Evolutionary conservation across 148 eudicot species (phyloP).

Genomic region (Suaeda aralocaspica): DNA sequence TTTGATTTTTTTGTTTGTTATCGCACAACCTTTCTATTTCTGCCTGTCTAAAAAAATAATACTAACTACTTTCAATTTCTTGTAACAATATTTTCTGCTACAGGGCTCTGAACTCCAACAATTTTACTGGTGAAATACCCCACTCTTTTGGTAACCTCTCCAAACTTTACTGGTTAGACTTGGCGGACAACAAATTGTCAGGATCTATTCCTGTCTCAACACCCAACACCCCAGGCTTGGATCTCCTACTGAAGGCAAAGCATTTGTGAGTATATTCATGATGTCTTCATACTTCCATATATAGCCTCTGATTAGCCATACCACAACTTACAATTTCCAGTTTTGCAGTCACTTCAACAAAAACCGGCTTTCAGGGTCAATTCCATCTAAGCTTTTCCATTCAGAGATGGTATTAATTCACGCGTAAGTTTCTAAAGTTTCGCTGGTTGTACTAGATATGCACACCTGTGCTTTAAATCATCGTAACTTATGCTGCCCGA

Average conservation of each 20-base stretch:
- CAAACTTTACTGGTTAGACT: conserved; percentile 81
- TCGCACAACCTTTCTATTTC: not conserved
- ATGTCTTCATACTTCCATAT: not conserved
- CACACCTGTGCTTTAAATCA: not conserved
- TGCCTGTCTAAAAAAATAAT: not conserved
- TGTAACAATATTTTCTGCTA: not conserved
- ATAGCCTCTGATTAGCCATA: not conserved
- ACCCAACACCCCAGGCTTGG: conserved; percentile 50
- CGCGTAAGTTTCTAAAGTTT: conserved; percentile 45
- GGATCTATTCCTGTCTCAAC: conserved; percentile 80
- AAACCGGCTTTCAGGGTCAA: conserved; percentile 71
- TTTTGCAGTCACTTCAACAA: conserved; percentile 81
- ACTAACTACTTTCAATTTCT: not conserved
- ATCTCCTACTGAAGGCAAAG: conserved; percentile 60
- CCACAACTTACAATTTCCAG: conserved; percentile 5
- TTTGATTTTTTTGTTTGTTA: too few relatives aligned
- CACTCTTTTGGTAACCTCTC: conserved; percentile 69
- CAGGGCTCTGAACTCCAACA: conserved; percentile 86
- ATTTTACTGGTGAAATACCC: conserved; percentile 76
- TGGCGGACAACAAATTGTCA: conserved; percentile 74
- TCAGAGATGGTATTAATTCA: conserved; percentile 71
- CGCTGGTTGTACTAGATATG: not conserved
- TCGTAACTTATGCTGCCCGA: not conserved
- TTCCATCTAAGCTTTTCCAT: conserved; percentile 65
- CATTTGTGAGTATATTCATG: conserved; percentile 63